Evolutionary conservation across 495 filamentous ascomycete species (phyloP).

Genomic region (Hypoxylon intermedium): DNA sequence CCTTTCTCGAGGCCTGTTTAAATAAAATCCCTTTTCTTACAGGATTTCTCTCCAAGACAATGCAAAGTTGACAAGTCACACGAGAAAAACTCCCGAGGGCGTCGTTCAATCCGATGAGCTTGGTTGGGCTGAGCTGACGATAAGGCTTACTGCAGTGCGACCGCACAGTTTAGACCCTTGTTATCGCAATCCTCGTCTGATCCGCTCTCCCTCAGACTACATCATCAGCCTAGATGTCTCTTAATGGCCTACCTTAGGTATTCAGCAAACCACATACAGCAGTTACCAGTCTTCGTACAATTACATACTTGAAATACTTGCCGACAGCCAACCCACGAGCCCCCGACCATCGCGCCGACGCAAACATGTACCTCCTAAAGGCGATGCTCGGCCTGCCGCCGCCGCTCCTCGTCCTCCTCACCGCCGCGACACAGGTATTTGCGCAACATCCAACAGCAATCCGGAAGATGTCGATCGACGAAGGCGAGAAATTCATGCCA

Average conservation of each 20-base stretch:
- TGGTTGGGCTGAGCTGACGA: constrained; percentile 9
- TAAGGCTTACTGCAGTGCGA: constrained; percentile 16
- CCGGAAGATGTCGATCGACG: constrained; percentile 80
- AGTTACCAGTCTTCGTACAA: not conserved
- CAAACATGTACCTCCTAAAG: constrained; percentile 48
- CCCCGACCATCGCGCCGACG: not conserved
- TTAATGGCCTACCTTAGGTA: not conserved
- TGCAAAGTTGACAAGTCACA: constrained; percentile 7
- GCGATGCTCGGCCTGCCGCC: constrained; percentile 56
- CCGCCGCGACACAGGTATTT: constrained; percentile 42
- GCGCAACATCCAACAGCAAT: constrained; percentile 54
- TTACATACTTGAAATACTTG: not conserved
- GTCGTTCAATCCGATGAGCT: constrained; percentile 7
- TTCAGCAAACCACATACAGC: not conserved
- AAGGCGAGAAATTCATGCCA: constrained; percentile 84
- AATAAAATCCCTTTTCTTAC: constrained; percentile 1
- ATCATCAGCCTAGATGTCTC: constrained; percentile 13
- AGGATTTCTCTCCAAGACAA: not conserved
- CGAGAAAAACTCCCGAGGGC: not conserved
- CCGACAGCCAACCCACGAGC: not conserved
- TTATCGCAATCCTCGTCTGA: constrained; percentile 1
- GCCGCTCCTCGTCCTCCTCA: constrained; percentile 57
- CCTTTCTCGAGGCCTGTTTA: not conserved
- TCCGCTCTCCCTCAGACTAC: constrained; percentile 4
- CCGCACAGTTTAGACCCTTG: not conserved